These are phyloP conservation scores for Picea sitchensis DNA, from an alignment of 75 land plant genomes.

Conservation along the genomic window DNA sequence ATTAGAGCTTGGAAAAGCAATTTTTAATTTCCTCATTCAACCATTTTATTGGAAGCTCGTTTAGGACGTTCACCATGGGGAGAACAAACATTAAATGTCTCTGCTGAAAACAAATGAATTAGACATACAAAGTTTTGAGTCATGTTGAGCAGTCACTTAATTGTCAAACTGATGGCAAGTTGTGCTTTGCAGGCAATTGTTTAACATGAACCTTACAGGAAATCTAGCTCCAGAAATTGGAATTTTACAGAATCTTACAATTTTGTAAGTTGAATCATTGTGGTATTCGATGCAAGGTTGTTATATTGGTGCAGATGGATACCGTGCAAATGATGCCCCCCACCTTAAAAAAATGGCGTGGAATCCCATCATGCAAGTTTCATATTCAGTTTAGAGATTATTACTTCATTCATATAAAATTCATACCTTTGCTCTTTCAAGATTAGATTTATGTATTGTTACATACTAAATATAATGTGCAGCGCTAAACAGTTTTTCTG, in stretches of 20 bases:
- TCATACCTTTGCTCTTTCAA: not conserved
- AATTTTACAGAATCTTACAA: slow-evolving; percentile 34
- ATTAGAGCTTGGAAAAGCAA: too few species aligned
- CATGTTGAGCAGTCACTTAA: too few species aligned
- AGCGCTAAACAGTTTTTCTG: not conserved
- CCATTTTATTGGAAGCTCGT: too few species aligned
- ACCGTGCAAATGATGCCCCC: not conserved
- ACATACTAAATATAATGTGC: not conserved
- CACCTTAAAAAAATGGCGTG: not conserved
- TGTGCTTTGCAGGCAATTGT: slow-evolving; percentile 39
- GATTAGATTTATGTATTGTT: not conserved
- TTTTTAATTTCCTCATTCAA: too few species aligned
- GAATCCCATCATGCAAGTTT: not conserved
- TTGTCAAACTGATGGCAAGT: too few species aligned
- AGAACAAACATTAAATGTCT: too few species aligned
- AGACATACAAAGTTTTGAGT: too few species aligned
- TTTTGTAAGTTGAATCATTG: slow-evolving; percentile 41
- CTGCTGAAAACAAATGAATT: too few species aligned
- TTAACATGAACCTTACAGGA: slow-evolving; percentile 63
- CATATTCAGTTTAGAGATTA: not conserved
- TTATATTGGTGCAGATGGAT: not conserved
- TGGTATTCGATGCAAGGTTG: not conserved
- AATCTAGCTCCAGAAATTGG: slow-evolving; percentile 66
- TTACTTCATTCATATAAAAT: not conserved
- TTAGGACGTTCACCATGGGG: too few species aligned